Conservation (phyloP, 1,284 basidiomycete species). For the Trametes sp. region DNA sequence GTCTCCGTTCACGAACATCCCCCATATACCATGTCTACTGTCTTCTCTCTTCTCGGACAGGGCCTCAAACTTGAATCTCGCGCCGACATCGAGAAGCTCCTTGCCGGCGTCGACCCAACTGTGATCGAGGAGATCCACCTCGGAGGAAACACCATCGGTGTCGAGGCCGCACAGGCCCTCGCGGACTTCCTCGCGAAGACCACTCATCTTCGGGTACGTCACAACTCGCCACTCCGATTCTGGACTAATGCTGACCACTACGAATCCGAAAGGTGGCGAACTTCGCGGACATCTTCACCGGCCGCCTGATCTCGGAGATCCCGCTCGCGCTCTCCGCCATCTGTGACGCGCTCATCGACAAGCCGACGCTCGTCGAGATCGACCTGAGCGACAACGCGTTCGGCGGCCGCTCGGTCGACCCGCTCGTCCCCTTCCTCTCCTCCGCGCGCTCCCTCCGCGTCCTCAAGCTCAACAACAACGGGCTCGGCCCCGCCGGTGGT, state of each 20-base stretch:
- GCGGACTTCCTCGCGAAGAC: conserved; percentile 83
- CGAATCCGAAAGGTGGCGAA: conserved; percentile 78
- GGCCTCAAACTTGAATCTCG: conserved; percentile 86
- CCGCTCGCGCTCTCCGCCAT: conserved; percentile 89
- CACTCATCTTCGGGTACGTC: conserved; percentile 67
- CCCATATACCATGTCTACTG: conserved; percentile 37
- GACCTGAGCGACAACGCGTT: conserved; percentile 98
- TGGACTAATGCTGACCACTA: not conserved
- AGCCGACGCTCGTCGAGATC: conserved; percentile 85
- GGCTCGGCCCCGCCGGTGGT: conserved; percentile 93
- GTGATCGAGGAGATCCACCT: conserved; percentile 90
- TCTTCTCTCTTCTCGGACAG: conserved; percentile 73
- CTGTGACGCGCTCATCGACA: conserved; percentile 86
- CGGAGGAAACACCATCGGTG: conserved; percentile 96
- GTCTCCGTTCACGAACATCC: not conserved
- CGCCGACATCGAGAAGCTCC: conserved; percentile 82
- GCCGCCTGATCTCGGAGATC: conserved; percentile 95
- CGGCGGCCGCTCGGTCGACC: conserved; percentile 94
- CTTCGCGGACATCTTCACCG: conserved; percentile 98
- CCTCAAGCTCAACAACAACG: conserved; percentile 96
- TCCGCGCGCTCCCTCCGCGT: conserved; percentile 83
- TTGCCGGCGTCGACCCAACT: conserved; percentile 72
- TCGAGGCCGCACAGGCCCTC: conserved; percentile 89
- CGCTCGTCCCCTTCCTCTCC: conserved; percentile 90
- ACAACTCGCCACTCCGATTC: conserved; percentile 1